These are phyloP conservation scores for Elaphomyces granulatus DNA, from an alignment of 495 filamentous ascomycete genomes.

Conservation along the genomic window DNA sequence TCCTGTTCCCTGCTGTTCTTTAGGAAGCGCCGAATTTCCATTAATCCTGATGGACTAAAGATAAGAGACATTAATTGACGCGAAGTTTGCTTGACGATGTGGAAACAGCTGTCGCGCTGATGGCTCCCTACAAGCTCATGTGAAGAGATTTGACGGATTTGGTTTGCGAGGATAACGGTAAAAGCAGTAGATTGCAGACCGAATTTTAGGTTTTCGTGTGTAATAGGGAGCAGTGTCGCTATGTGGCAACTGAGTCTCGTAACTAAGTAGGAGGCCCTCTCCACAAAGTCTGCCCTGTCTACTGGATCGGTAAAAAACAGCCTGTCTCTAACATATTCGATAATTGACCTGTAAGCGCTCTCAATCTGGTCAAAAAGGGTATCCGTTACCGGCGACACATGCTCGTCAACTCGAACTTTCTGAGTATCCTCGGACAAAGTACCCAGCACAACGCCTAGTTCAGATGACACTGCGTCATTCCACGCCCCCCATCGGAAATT, in stretches of 20 bases:
- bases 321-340: conserved; percentile 34
- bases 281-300: conserved; percentile 29
- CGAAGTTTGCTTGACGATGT: conserved; percentile 19
- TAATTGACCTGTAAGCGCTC: conserved; percentile 18
- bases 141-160: conserved; percentile 26
- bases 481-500: conserved; percentile 50
- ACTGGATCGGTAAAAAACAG: conserved; percentile 40
- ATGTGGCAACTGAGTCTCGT: conserved; percentile 18
- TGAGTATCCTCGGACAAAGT: conserved; percentile 28
- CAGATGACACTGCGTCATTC: conserved; percentile 53
- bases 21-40: conserved; percentile 44
- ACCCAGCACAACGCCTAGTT: conserved; percentile 46
- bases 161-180: conserved; percentile 27
- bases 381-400: not conserved
- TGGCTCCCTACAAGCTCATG: conserved; percentile 20
- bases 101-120: conserved; percentile 12
- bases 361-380: not conserved
- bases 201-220: conserved; percentile 8
- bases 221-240: conserved; percentile 10
- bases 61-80: conserved; percentile 28
- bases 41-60: conserved; percentile 24
- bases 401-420: not conserved
- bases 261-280: conserved; percentile 17
- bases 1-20: conserved; percentile 40
- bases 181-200: conserved; percentile 19